phyloP scores from a whole-genome alignment of 495 filamentous ascomycete species.

The Trichoderma reesei region DNA sequence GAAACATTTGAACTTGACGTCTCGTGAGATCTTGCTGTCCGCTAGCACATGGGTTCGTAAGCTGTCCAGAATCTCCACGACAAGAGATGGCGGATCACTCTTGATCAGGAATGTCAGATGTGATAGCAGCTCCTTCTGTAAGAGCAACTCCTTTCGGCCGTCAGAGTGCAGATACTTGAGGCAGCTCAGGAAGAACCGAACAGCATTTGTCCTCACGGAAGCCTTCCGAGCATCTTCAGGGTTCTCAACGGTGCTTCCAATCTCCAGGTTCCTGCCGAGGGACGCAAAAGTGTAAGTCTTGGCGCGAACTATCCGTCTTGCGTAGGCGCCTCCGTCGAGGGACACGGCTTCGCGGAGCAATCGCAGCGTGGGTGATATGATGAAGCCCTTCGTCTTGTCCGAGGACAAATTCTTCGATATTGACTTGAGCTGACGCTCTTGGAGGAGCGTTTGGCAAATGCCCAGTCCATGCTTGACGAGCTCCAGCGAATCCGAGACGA shows the following conservation, averaged over 20 bases:
- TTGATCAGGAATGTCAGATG: slow-evolving; percentile 59
- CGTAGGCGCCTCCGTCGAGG: slow-evolving; percentile 72
- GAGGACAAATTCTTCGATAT: slow-evolving; percentile 63
- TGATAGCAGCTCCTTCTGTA: slow-evolving; percentile 58
- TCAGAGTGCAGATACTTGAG: slow-evolving; percentile 59
- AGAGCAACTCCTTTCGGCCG: slow-evolving; percentile 65
- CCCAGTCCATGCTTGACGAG: slow-evolving; percentile 59
- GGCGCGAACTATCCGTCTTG: slow-evolving; percentile 57
- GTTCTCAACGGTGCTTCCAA: slow-evolving; percentile 41
- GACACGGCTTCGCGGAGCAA: slow-evolving; percentile 67
- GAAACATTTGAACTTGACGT: slow-evolving; percentile 62
- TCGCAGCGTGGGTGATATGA: slow-evolving; percentile 74
- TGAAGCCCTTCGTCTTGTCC: slow-evolving; percentile 64
- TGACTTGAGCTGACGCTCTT: slow-evolving; percentile 61
- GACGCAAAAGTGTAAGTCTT: slow-evolving; percentile 65
- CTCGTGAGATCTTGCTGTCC: slow-evolving; percentile 57
- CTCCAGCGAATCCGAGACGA: slow-evolving; percentile 59
- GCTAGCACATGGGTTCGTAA: slow-evolving; percentile 57
- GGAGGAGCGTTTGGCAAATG: slow-evolving; percentile 63
- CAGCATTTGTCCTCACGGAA: slow-evolving; percentile 65
- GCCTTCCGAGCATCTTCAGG: slow-evolving; percentile 48
- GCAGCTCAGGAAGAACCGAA: slow-evolving; percentile 63
- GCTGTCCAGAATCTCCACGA: slow-evolving; percentile 55
- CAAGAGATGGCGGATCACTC: slow-evolving; percentile 61
- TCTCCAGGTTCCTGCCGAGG: slow-evolving; percentile 51